These are phyloP conservation scores for Geotrichum europaeum DNA, from an alignment of 1,139 yeast species.

Conservation along the genomic window DNA sequence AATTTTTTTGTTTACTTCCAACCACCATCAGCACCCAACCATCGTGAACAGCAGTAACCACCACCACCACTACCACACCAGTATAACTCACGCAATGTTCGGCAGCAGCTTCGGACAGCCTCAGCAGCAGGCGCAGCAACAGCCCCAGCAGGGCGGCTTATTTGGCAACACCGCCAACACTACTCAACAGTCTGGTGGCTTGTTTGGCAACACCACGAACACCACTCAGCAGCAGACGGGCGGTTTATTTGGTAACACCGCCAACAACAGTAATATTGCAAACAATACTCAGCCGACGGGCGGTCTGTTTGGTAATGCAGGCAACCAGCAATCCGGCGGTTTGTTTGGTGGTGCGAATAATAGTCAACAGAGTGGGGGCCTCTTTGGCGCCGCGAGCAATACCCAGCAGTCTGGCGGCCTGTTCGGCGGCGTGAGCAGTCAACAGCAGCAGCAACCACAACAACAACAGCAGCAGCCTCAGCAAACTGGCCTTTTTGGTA, in stretches of 20 bases:
- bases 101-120: conserved; percentile 20
- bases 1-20: neutral
- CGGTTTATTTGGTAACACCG: neutral
- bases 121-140: neutral
- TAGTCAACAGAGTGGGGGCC: neutral
- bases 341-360: no score
- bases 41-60: neutral
- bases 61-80: neutral
- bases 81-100: conserved; percentile 19
- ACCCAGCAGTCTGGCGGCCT: neutral
- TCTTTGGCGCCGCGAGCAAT: conserved; percentile 8
- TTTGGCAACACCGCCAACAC: conserved; percentile 33
- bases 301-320: conserved; percentile 1
- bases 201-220: conserved; percentile 24
- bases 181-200: conserved; percentile 24
- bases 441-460: conserved; percentile 15
- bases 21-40: neutral
- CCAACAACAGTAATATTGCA: neutral
- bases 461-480: conserved; percentile 16
- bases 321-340: conserved; percentile 6
- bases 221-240: neutral
- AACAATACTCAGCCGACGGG: neutral
- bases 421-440: neutral
- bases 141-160: conserved; percentile 23
- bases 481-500: neutral